A percentile compares a stretch with the other conserved stretches of the same genome.
These are phyloP conservation scores for Metschnikowia cerradonensis DNA, from an alignment of 805 yeast species.

Conservation along the genomic window DNA sequence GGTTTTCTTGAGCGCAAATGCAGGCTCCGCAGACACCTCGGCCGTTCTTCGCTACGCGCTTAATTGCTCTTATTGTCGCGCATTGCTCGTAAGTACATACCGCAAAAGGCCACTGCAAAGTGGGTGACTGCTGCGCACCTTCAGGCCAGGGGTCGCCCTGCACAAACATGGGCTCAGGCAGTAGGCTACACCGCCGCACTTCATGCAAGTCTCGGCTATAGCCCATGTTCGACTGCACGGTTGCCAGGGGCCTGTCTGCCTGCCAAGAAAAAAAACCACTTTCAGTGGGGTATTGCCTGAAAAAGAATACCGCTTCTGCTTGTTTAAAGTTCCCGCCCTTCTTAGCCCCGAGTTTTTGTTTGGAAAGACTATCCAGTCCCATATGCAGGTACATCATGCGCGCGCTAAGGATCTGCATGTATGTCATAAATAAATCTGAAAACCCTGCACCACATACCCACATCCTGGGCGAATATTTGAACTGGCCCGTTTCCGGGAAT, in stretches of 20 bases:
- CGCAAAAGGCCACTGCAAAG: not conserved
- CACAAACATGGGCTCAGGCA: not conserved
- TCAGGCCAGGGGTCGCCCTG: not conserved
- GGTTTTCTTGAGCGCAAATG: too few species aligned
- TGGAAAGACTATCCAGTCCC: not conserved
- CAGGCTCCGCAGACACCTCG: too few species aligned
- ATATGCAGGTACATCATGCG: slow-evolving; percentile 1
- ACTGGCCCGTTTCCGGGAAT: not conserved
- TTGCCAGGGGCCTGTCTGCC: too few species aligned
- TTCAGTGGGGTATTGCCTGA: not conserved
- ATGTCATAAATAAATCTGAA: not conserved
- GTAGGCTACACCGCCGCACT: not conserved
- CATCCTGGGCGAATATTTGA: not conserved
- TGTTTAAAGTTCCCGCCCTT: not conserved
- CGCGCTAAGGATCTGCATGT: not conserved
- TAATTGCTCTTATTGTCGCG: not conserved
- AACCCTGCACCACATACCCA: slow-evolving; percentile 1
- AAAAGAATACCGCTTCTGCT: not conserved
- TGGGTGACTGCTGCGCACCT: not conserved
- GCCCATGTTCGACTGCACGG: too few species aligned
- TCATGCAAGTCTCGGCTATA: not conserved
- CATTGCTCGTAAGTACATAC: not conserved
- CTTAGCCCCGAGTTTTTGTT: not conserved
- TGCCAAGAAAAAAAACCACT: not conserved
- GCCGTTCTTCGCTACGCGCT: too few species aligned